Base-by-base conservation (phyloP, 2,329 filamentous ascomycete genomes). In the Cladosporium halotolerans region DNA sequence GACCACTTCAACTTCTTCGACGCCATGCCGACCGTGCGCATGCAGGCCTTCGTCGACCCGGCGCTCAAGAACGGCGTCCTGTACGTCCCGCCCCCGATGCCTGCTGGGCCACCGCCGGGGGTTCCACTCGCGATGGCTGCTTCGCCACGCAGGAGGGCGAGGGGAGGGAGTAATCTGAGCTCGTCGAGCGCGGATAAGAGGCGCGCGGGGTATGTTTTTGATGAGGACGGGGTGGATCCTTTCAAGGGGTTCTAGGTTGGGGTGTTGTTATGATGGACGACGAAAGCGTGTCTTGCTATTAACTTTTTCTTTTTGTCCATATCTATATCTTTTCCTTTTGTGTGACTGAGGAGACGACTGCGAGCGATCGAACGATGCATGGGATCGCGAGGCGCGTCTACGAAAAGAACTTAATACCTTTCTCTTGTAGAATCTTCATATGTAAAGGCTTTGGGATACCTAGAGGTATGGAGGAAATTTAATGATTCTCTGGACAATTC, bases 31-130 rank as follows among this genome's bases (percentile, higher is more conserved):
- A 97, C 91, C 2, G 83, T 97, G 44, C 83, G 93, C 28, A 97
- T 99, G 92, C 92, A 97, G 70, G 93, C 93, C 0, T 99, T 97
- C 68, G 95, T 99, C 60, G 80, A 83, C 58, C 73, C 74, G 2
- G 61, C 61, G 45, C 57, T 66, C 13, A 54, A 60, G 34, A 60
- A 68, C 49, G 63, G 66, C 16, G 62, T 67, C 11, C 54, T 66
- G 9, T 66, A 67, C 47, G 60, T 68, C 23, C 62, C 64, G 8
- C 63, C 61, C 19, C 23, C 23, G 5, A 41, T 39, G 52, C 56
- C 58, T 10, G 41, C 47, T n/a, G 58, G 54, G 3, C 51, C 55
- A 14, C 43, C 50, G 14, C 43, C 50, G 3, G 50, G 48, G 0
- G 23, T 46, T 5, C 43, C 42, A 3, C 23, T n/a, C 3, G 16